Base-by-base conservation (phyloP, 768 basidiomycete genomes). In the Hygrocybe coccinea region DNA sequence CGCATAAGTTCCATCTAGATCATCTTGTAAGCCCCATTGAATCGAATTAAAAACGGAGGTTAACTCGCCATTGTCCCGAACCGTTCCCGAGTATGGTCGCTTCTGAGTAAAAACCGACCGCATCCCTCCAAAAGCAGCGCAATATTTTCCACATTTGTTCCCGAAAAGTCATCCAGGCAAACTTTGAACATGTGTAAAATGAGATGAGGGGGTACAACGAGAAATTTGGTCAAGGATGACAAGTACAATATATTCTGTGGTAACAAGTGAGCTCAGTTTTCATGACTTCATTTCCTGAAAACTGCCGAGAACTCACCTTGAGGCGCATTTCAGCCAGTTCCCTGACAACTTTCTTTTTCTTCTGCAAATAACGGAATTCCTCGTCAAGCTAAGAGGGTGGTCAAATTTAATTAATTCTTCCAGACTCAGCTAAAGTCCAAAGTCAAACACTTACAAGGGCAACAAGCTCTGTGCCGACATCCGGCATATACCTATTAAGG, bases 101-200 rank as follows among this genome's bases (percentile, higher is more conserved):
- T 87, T 54, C 94, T 79, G 34, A 98, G 74, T 35, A 99, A 70
- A 69, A 91, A 99, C 21, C 97, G 79, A 2, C 97, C 97, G 65
- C 97, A 98, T 0, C 88, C 89, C 69, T 99, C 97, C 52, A 99
- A 73, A 10, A 98, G 74, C 56, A 94, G 79, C 12, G 95, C 90
- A 15, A 97, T 79, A 63, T 92, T 97, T 67, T 98, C 97, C 35
- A 99, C 81, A 64, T 98, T 99, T 17, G 85, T 84, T 2, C 89
- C 91, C 1, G 87, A 86, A 64, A 99, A 92, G 67, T 97, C 95
- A 66, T 97, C 95, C 63, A 98, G 74, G 70, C 91, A 95, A 50
- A 95, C 93, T 81, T 98, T 98, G 77, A 95, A 89, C 63, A 92
- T 88, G 68, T 98, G 95, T 46, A 99, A 74, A 63, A 98, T 92